Conservation (phyloP, 2,329 filamentous ascomycete species). For the Arthroderma sp. region DNA sequence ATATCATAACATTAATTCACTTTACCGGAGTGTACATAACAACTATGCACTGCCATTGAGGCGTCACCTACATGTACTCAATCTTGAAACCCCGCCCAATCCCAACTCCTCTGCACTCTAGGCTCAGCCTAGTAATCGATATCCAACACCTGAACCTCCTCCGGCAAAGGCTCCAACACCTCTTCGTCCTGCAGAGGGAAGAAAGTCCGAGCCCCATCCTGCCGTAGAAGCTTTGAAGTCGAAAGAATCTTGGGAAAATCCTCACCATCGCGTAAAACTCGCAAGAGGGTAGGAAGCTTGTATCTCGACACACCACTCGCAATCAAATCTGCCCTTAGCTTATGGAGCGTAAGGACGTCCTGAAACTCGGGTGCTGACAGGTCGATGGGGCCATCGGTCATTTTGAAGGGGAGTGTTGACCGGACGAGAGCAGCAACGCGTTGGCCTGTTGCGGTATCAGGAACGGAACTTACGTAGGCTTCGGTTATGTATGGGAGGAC, state of each 20-base stretch:
- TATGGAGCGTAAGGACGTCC: slow-evolving; percentile 3
- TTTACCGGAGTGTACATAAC: not conserved
- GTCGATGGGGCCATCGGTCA: not conserved
- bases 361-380: not conserved
- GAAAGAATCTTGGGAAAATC: slow-evolving; percentile 4
- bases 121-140: not conserved
- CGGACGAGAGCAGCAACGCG: slow-evolving; percentile 6
- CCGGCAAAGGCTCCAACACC: not conserved
- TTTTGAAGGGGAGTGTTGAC: not conserved
- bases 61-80: not conserved
- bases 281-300: slow-evolving; percentile 8
- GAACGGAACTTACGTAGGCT: slow-evolving; percentile 8
- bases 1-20: not conserved
- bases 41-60: no score
- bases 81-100: slow-evolving; percentile 1
- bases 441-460: slow-evolving; percentile 5
- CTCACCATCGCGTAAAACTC: slow-evolving; percentile 6
- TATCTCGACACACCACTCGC: not conserved
- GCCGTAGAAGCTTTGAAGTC: slow-evolving; percentile 2
- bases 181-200: slow-evolving; percentile 2
- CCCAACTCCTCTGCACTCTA: not conserved
- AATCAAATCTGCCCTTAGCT: slow-evolving; percentile 7
- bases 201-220: slow-evolving; percentile 2
- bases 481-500: slow-evolving; percentile 12
- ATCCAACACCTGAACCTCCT: slow-evolving; percentile 2